Evolutionary conservation across 345 rosid species (phyloP).

Genomic region (Aquilaria sinensis): DNA sequence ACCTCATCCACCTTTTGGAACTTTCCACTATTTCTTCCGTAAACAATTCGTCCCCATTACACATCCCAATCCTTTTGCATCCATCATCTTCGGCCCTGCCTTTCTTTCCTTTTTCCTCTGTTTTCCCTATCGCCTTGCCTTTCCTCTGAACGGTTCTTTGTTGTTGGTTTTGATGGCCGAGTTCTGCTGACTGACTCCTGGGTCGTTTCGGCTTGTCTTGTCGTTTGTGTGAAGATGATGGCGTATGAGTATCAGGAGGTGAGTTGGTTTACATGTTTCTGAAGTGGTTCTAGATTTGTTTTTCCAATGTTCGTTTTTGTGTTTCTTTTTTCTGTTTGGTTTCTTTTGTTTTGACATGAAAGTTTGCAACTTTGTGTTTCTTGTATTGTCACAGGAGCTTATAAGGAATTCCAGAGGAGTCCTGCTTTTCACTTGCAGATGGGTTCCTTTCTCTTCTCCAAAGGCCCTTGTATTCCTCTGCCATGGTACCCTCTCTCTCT

Average conservation of each 20-base stretch:
- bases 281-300: background rate
- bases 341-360: background rate
- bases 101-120: background rate
- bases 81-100: background rate
- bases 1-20: background rate
- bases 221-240: slow-evolving; percentile 14
- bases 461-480: slow-evolving; percentile 88
- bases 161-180: background rate
- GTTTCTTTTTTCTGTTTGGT: background rate
- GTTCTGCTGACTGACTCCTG: background rate
- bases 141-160: background rate
- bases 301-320: background rate
- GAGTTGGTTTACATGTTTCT: background rate
- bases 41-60: too few species aligned
- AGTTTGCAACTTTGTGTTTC: background rate
- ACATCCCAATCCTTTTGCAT: background rate
- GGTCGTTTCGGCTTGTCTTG: background rate
- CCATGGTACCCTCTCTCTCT: slow-evolving; percentile 46
- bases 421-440: slow-evolving; percentile 73
- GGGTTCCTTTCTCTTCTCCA: slow-evolving; percentile 74
- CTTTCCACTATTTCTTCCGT: background rate
- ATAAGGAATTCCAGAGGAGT: slow-evolving; percentile 71
- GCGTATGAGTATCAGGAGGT: slow-evolving; percentile 49
- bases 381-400: slow-evolving; percentile 36
- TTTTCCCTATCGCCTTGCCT: background rate